Base-by-base conservation (phyloP, 192 early-diverging fungal species). In the Coemansia umbellata region DNA sequence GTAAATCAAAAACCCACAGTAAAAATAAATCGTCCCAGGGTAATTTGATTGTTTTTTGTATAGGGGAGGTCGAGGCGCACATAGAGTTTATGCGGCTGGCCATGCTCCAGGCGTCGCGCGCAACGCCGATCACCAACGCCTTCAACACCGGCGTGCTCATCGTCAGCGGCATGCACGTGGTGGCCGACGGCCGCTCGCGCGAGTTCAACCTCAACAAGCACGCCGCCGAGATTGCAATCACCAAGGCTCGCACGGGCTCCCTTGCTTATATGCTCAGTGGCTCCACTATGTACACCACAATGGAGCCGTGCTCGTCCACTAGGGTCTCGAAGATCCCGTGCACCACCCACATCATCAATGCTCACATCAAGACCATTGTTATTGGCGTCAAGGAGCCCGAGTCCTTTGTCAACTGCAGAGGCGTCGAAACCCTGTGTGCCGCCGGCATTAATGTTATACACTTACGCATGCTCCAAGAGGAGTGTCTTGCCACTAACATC, bases 241-340 rank as follows among this genome's bases (percentile, higher is more conserved):
- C 30, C 27, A 66, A 66, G 50, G 70, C 70, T 3, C 60, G 23
- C 1, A 45, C 11, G 3, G 15, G 26, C 15, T 24, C 41, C 23
- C 27, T 40, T n/a, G 17, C 53, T 3, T 30, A 44, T 14, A 8
- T 66, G 8, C 22, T 72, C 7, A 27, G 11, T 11, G 84, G 81
- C 17, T 59, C 81, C 5, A 88, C 85, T 15, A 85, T 94, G 63
- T 98, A 95, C 61, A 91, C 93, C 21, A 98, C 95, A 5, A 98
- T 98, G 95, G 95, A 98, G 61, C 95, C 95, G 0, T 98, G 95
- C 69, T 88, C 71, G 81, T 37, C 74, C 55, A 52, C 81, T 82
- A 37, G 54, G 86, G 26, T 93, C 84, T 10, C 90, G 82, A 9
- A 93, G 86, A 40, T 45, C 10, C 82, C 90, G 4, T 98, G 95